phyloP scores from a whole-genome alignment of 2,329 filamentous ascomycete species.

The Chrysoporthe cubensis region DNA sequence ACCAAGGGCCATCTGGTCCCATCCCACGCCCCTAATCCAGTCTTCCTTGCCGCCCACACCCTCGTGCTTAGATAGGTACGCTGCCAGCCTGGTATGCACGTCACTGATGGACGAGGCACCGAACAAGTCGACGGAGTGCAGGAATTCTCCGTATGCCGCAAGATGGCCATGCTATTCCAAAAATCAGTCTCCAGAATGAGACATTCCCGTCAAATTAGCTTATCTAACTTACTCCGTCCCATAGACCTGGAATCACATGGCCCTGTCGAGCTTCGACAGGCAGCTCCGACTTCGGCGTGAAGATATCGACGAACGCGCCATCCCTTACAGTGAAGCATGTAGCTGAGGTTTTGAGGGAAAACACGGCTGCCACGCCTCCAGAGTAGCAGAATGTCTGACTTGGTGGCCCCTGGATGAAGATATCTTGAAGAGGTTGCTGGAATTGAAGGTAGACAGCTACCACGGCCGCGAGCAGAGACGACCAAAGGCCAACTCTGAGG shows the following conservation, averaged over 20 bases:
- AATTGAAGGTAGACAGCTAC: constrained; percentile 25
- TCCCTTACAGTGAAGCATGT: constrained; percentile 61
- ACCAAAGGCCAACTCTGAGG: constrained; percentile 22
- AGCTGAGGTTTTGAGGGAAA: constrained; percentile 41
- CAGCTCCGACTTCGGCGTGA: constrained; percentile 33
- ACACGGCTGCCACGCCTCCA: constrained; percentile 47
- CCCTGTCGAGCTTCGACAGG: constrained; percentile 46
- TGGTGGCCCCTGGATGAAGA: constrained; percentile 6
- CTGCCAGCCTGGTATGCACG: constrained; percentile 54
- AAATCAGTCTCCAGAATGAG: background rate
- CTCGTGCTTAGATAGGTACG: constrained; percentile 55
- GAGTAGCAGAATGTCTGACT: constrained; percentile 47
- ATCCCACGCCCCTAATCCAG: constrained; percentile 71
- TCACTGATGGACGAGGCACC: constrained; percentile 59
- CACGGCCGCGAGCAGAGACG: constrained; percentile 21
- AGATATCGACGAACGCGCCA: constrained; percentile 56
- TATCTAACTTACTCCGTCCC: constrained; percentile 56
- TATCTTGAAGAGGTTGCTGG: constrained; percentile 24
- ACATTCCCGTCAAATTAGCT: background rate
- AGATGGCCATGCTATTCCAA: constrained; percentile 61
- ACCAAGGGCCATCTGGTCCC: constrained; percentile 70
- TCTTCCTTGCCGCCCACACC: constrained; percentile 56
- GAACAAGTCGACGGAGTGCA: constrained; percentile 68
- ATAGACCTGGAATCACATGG: constrained; percentile 67
- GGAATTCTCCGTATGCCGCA: constrained; percentile 66